These are phyloP conservation scores for Thelephora aurantiotincta DNA, from an alignment of 768 basidiomycete genomes.

Conservation along the genomic window DNA sequence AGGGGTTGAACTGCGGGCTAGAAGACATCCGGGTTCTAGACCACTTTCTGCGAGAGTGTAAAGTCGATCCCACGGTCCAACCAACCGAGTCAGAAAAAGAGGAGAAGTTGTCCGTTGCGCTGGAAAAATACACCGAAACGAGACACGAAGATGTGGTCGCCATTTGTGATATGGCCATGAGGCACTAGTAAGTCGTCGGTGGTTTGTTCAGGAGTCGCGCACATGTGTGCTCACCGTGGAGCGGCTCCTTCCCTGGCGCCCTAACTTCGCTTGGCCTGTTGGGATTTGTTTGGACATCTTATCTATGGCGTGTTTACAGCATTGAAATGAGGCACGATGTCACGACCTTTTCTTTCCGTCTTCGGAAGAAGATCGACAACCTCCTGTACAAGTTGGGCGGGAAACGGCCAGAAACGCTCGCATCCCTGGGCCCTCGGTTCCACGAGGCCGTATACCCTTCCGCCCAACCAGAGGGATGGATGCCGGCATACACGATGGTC, in stretches of 20 bases:
- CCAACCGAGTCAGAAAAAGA: slow-evolving; percentile 21
- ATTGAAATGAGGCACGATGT: slow-evolving; percentile 92
- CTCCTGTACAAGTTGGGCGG: slow-evolving; percentile 50
- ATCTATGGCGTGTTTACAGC: slow-evolving; percentile 25
- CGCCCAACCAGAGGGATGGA: slow-evolving; percentile 59
- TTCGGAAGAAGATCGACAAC: slow-evolving; percentile 72
- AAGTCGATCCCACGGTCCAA: slow-evolving; percentile 35
- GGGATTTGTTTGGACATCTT: not conserved
- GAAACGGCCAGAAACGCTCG: slow-evolving; percentile 29
- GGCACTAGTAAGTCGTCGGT: slow-evolving; percentile 73
- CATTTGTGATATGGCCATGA: slow-evolving; percentile 86
- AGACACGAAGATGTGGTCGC: slow-evolving; percentile 83
- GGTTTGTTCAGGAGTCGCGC: slow-evolving; percentile 9
- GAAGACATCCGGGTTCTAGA: slow-evolving; percentile 92
- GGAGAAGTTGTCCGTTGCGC: slow-evolving; percentile 42
- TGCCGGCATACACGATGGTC: slow-evolving; percentile 93
- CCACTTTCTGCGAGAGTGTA: slow-evolving; percentile 56
- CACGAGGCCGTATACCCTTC: slow-evolving; percentile 18
- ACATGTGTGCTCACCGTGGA: not conserved
- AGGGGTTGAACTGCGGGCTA: slow-evolving; percentile 94
- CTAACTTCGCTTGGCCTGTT: slow-evolving; percentile 2
- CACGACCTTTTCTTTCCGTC: slow-evolving; percentile 62
- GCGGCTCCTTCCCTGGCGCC: too few species aligned
- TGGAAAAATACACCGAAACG: slow-evolving; percentile 66
- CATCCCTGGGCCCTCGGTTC: slow-evolving; percentile 26